Conservation (phyloP, 2,329 filamentous ascomycete species). For the Pyrenophora teres region DNA sequence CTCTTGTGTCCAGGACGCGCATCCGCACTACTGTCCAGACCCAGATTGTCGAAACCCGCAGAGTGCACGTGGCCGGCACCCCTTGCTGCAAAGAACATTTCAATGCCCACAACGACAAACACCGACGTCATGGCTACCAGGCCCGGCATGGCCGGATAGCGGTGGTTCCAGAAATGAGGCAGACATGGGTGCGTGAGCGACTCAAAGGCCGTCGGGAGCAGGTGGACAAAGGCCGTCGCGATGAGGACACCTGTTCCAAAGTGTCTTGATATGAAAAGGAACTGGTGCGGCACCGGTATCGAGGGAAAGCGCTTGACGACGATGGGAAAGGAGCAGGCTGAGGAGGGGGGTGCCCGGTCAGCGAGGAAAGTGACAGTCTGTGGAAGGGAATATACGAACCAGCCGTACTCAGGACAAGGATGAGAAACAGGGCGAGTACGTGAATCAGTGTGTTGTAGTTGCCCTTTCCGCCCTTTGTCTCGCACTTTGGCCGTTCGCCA, state of each 20-base stretch:
- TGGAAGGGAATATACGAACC: conserved; percentile 42
- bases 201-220: conserved; percentile 49
- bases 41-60: conserved; percentile 56
- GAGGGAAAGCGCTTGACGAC: conserved; percentile 47
- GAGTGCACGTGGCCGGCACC: conserved; percentile 64
- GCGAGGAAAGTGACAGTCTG: conserved; percentile 5
- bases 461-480: conserved; percentile 53
- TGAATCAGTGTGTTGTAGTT: conserved; percentile 62
- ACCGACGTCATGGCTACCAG: conserved; percentile 48
- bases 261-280: conserved; percentile 49
- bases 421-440: conserved; percentile 62
- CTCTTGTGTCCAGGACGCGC: conserved; percentile 33
- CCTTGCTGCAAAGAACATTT: conserved; percentile 83
- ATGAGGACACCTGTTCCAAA: conserved; percentile 50
- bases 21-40: conserved; percentile 27
- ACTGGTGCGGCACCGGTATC: conserved; percentile 46
- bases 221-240: conserved; percentile 49
- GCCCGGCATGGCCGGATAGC: conserved; percentile 48
- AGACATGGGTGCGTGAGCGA: conserved; percentile 49
- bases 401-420: conserved; percentile 60
- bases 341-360: conserved; percentile 19
- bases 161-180: conserved; percentile 47
- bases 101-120: conserved; percentile 75
- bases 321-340: conserved; percentile 50
- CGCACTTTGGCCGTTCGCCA: conserved; percentile 56